Percentiles rank a stretch among this genome's conserved stretches.
Conservation (phyloP, 208 protist genomes). For the Acanthamoeba castellanii region DNA sequence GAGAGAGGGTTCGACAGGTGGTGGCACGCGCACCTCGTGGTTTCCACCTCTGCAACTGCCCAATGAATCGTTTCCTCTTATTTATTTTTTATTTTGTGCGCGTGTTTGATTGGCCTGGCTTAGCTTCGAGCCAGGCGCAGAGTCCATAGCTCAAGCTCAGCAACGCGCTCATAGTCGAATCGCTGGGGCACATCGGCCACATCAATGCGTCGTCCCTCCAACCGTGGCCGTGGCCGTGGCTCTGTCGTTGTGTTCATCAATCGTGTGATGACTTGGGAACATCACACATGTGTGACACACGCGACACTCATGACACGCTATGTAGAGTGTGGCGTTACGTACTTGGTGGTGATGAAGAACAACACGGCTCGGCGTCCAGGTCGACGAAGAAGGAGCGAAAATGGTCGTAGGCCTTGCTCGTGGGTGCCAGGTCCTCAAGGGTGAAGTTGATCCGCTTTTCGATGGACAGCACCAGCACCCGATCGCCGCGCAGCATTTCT, state of each 20-base stretch:
- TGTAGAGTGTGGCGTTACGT: too few relatives aligned
- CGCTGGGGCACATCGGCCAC: not conserved
- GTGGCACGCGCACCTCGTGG: too few relatives aligned
- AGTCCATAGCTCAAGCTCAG: not conserved
- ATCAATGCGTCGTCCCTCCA: not conserved
- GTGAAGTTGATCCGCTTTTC: conserved; percentile 47
- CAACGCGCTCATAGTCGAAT: conserved; percentile 10
- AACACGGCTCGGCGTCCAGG: not conserved
- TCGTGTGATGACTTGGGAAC: too few relatives aligned
- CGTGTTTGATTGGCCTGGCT: too few relatives aligned
- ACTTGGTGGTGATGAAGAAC: not conserved
- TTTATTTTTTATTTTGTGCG: too few relatives aligned
- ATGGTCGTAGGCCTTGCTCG: not conserved
- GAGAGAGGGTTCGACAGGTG: too few relatives aligned
- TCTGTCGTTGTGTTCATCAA: too few relatives aligned
- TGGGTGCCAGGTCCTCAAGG: conserved; percentile 3
- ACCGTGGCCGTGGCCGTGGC: not conserved
- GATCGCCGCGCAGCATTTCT: not conserved
- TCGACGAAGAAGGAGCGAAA: conserved; percentile 21
- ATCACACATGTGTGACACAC: too few relatives aligned
- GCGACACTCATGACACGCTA: too few relatives aligned
- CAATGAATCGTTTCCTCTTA: too few relatives aligned
- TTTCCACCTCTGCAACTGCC: too few relatives aligned
- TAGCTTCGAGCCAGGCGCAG: not conserved
- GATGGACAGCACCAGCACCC: not conserved